Percentiles rank a stretch among this genome's conserved stretches.
Evolutionary conservation across 1,284 basidiomycete species (phyloP).

Genomic region (Ganoderma meredithae): DNA sequence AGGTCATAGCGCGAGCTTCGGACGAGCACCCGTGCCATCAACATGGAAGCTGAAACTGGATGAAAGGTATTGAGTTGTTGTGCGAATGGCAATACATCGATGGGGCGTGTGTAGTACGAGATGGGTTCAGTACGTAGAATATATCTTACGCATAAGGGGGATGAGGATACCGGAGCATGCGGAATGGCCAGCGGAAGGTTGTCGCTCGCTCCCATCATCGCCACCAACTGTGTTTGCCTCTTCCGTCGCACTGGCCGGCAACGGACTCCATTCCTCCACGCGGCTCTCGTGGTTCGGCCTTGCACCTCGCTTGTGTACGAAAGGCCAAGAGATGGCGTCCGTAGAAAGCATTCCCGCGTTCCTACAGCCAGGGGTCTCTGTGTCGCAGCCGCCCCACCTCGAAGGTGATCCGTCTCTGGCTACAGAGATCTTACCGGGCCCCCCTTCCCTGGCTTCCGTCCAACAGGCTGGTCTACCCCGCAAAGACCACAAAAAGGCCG

Average conservation of each 20-base stretch:
- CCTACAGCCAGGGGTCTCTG: conserved; percentile 70
- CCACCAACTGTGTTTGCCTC: conserved; percentile 29
- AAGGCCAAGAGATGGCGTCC: conserved; percentile 50
- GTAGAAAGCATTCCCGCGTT: conserved; percentile 72
- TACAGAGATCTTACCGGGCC: conserved; percentile 85
- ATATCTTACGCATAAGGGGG: conserved; percentile 13
- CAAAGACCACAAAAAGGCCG: conserved; percentile 78
- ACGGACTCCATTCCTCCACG: conserved; percentile 15
- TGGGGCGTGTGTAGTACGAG: background rate
- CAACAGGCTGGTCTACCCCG: conserved; percentile 66
- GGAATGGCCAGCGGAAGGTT: conserved; percentile 23
- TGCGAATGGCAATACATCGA: background rate
- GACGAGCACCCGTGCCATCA: background rate
- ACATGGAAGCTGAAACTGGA: background rate
- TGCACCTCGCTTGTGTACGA: conserved; percentile 19
- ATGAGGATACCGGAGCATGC: conserved; percentile 6
- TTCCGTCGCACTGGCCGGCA: conserved; percentile 25
- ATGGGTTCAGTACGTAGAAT: conserved; percentile 15
- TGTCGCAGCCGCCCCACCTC: conserved; percentile 77
- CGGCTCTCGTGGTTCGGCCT: conserved; percentile 19
- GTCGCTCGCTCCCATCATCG: conserved; percentile 35
- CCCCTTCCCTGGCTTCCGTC: conserved; percentile 71
- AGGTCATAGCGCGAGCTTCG: background rate
- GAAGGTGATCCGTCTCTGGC: conserved; percentile 80
- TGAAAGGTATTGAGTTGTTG: background rate